A percentile compares a stretch with the other conserved stretches of the same genome.
These are phyloP conservation scores for Macrophomina pseudophaseolina DNA, from an alignment of 2,329 filamentous ascomycete species.

Conservation along the genomic window DNA sequence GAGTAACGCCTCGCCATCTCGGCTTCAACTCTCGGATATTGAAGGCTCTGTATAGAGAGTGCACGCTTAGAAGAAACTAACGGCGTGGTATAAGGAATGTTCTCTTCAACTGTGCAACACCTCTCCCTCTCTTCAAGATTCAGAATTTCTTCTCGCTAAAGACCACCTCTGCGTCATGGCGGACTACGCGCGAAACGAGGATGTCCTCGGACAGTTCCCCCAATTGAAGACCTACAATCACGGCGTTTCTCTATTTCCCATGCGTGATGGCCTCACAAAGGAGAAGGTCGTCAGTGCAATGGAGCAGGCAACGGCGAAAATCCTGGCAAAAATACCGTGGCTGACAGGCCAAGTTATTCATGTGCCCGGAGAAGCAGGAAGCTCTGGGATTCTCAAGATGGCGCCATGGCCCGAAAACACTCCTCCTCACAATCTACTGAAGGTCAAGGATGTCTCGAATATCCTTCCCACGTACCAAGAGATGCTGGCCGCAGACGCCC, in stretches of 20 bases:
- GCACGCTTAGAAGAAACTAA: no score
- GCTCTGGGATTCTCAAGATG: constrained; percentile 4
- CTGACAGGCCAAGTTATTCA: constrained; percentile 23
- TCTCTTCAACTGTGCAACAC: no score
- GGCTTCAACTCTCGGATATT: no score
- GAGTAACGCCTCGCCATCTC: no score
- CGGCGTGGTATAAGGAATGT: no score
- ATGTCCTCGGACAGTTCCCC: constrained; percentile 27
- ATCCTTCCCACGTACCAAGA: constrained; percentile 30
- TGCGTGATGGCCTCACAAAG: not conserved
- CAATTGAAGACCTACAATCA: constrained; percentile 27
- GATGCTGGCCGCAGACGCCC: constrained; percentile 33
- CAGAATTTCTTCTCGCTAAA: no score
- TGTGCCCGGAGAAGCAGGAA: not conserved
- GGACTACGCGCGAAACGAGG: constrained; percentile 1
- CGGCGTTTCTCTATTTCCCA: constrained; percentile 10
- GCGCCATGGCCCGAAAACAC: constrained; percentile 12
- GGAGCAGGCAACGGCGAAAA: constrained; percentile 20
- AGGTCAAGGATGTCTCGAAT: constrained; percentile 30
- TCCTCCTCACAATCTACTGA: not conserved
- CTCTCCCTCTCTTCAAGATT: not conserved
- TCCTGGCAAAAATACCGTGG: constrained; percentile 22
- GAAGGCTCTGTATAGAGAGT: no score
- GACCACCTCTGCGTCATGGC: not conserved
- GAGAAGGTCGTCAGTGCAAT: constrained; percentile 18